Evolutionary conservation across 164 flowering plant genomes (phyloP).

Genomic region (Cinnamomum micranthum): DNA sequence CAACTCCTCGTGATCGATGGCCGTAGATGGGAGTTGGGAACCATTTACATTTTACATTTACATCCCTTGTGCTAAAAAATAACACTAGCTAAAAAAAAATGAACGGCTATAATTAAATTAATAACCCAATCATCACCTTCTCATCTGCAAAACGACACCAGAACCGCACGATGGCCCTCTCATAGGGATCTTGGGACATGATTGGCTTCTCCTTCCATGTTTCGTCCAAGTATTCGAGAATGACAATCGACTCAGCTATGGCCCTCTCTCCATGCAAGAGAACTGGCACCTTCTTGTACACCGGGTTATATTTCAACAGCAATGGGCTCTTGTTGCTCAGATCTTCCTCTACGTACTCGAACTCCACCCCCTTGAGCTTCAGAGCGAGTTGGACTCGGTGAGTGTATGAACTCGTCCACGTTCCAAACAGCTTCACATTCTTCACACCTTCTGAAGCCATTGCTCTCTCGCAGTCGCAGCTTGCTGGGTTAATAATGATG

Average conservation of each 20-base stretch:
- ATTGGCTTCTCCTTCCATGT: conserved; percentile 18
- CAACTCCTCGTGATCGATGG: too few species aligned
- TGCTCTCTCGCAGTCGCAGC: background rate
- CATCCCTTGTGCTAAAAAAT: background rate
- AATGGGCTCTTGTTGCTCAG: conserved; percentile 21
- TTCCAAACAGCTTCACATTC: conserved; percentile 18
- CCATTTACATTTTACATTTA: background rate
- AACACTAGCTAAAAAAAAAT: background rate
- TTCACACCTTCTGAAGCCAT: conserved; percentile 20
- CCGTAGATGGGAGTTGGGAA: too few species aligned
- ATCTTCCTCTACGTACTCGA: conserved; percentile 23
- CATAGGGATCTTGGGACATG: conserved; percentile 16
- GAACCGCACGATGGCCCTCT: conserved; percentile 20
- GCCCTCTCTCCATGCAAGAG: conserved; percentile 18
- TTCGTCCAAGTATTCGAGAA: conserved; percentile 27
- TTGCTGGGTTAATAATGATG: background rate
- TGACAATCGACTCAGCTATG: conserved; percentile 19
- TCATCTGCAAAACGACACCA: conserved; percentile 23
- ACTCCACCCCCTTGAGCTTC: conserved; percentile 26
- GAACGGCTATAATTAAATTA: background rate
- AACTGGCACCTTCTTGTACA: conserved; percentile 26
- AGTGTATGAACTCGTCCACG: conserved; percentile 27
- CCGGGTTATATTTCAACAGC: conserved; percentile 20
- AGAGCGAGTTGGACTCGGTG: conserved; percentile 26
- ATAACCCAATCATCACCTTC: conserved; percentile 8